Evolutionary conservation across 805 yeast genomes (phyloP).

Genomic region (Starmerella davenportii): DNA sequence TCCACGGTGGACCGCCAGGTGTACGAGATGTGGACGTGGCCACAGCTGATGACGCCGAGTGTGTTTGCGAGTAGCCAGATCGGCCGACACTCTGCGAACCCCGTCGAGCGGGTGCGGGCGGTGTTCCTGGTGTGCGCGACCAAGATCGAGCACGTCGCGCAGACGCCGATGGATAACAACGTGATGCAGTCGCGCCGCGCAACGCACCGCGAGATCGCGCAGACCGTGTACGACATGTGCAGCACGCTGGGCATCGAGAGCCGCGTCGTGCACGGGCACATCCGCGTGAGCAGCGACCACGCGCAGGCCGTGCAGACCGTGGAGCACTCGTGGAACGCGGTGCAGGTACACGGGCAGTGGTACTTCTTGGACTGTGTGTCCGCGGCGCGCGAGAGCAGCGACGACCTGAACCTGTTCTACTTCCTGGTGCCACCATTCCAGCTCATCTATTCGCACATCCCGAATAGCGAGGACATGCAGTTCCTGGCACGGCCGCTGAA

Average conservation of each 20-base stretch:
- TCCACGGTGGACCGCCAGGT: conserved; percentile 20
- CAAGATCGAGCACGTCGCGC: conserved; percentile 33
- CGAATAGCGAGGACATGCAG: conserved; percentile 60
- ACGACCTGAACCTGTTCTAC: conserved; percentile 34
- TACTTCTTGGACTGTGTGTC: conserved; percentile 56
- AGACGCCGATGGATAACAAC: conserved; percentile 15
- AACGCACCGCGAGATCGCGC: conserved; percentile 54
- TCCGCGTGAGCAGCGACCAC: conserved; percentile 58
- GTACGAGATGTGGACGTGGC: conserved; percentile 22
- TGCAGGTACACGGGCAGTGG: conserved; percentile 59
- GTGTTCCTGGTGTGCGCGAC: conserved; percentile 44
- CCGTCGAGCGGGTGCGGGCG: conserved; percentile 47
- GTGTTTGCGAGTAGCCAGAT: conserved; percentile 37
- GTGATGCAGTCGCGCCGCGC: conserved; percentile 33
- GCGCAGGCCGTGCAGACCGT: conserved; percentile 14
- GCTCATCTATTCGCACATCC: conserved; percentile 71
- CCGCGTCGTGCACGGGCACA: conserved; percentile 64
- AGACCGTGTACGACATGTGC: conserved; percentile 56
- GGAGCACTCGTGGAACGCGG: conserved; percentile 75
- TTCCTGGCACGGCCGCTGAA: conserved; percentile 70
- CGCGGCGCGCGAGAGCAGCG: conserved; percentile 26
- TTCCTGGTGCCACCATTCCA: conserved; percentile 63
- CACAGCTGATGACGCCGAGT: conserved; percentile 31
- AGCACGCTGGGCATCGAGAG: conserved; percentile 51
- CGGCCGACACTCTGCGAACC: conserved; percentile 34